Conservation (phyloP, 2,329 filamentous ascomycete genomes). For the Orbilia oligospora region DNA sequence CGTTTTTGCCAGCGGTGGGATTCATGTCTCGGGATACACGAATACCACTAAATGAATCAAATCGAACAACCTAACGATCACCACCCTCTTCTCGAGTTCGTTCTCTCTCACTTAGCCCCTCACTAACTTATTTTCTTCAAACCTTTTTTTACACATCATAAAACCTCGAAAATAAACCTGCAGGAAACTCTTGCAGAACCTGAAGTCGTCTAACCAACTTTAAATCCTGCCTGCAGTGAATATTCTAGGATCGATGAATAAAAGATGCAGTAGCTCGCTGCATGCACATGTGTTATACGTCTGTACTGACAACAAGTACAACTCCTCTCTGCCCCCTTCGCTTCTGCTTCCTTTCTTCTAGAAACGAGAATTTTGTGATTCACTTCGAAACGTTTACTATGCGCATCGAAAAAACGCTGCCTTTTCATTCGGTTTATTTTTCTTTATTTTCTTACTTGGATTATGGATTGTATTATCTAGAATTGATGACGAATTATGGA, state of each 20-base stretch:
- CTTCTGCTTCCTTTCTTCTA: neutral
- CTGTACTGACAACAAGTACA: constrained; percentile 5
- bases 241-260: constrained; percentile 7
- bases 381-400: constrained; percentile 9
- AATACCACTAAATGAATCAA: neutral
- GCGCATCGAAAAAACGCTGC: neutral
- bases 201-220: constrained; percentile 8
- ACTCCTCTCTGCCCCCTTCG: too few relatives aligned
- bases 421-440: too few relatives aligned
- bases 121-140: neutral
- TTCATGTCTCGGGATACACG: constrained; percentile 5
- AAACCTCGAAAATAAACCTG: neutral
- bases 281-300: constrained; percentile 31
- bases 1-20: constrained; percentile 8
- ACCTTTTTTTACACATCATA: neutral
- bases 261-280: constrained; percentile 15
- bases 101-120: too few relatives aligned
- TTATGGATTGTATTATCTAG: neutral
- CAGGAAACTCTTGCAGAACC: neutral
- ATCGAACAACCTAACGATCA: neutral
- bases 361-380: neutral
- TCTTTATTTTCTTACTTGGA: neutral
- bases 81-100: neutral
- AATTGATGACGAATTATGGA: too few relatives aligned
- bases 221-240: neutral